These are phyloP conservation scores for Colletotrichum orbiculare DNA, from an alignment of 2,329 filamentous ascomycete species.

Conservation along the genomic window DNA sequence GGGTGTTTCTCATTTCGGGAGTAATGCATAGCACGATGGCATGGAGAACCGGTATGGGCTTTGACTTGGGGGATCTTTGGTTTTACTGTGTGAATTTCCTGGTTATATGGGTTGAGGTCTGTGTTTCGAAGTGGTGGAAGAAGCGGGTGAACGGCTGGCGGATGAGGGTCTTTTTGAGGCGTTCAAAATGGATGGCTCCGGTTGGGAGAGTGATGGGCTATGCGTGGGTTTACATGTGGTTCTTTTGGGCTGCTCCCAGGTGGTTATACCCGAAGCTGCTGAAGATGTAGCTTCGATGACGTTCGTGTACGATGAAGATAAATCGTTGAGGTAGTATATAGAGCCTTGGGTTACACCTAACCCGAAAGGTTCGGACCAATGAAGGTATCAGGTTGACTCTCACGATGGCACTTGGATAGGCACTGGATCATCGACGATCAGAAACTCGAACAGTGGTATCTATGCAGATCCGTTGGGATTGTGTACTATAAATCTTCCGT, in stretches of 20 bases:
- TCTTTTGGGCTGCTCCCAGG: conserved; percentile 7
- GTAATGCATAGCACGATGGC: conserved; percentile 55
- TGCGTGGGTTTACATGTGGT: conserved; percentile 7
- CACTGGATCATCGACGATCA: no score
- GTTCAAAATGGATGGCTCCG: neutral
- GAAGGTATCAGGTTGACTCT: no score
- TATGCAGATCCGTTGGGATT: no score
- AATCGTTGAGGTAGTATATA: no score
- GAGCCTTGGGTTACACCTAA: no score
- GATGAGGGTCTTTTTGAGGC: neutral
- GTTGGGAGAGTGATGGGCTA: neutral
- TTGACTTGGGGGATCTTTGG: neutral
- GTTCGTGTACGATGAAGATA: no score
- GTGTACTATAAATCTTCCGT: no score
- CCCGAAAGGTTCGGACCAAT: no score
- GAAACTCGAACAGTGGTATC: no score
- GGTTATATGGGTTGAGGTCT: neutral
- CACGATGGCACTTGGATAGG: no score
- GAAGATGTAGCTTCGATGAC: no score
- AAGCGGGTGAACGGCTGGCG: neutral
- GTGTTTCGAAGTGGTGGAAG: neutral
- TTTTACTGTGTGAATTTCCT: conserved; percentile 20
- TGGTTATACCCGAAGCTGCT: conserved; percentile 14
- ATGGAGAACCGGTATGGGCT: conserved; percentile 3
- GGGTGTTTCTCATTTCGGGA: conserved; percentile 47